Evolutionary conservation across 148 eudicot genomes (phyloP).

Genomic region (Rhododendron mucronatum): DNA sequence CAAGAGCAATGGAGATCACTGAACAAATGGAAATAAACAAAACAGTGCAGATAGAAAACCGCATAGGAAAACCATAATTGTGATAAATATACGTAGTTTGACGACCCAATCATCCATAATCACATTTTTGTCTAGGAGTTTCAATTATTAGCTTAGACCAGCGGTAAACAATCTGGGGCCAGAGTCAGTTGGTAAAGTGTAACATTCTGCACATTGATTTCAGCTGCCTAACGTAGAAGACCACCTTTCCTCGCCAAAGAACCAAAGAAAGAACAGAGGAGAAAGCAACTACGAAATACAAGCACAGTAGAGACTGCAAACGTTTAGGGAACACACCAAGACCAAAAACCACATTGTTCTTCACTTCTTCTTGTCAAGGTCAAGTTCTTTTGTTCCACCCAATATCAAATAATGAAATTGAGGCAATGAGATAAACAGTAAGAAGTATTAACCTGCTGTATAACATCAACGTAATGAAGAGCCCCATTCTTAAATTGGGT

Average conservation of each 20-base stretch:
- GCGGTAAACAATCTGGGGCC: background rate
- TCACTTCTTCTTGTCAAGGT: background rate
- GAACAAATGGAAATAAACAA: background rate
- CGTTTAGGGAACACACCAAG: background rate
- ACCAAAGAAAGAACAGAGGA: background rate
- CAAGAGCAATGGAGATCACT: background rate
- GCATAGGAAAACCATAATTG: background rate
- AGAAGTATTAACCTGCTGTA: conserved; percentile 36
- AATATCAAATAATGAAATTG: background rate
- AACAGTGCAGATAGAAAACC: background rate
- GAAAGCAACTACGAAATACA: background rate
- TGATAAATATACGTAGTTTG: background rate
- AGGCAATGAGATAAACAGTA: background rate
- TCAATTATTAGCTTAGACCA: background rate
- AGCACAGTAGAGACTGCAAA: background rate
- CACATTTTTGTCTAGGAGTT: background rate
- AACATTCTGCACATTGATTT: background rate
- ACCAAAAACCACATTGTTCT: background rate
- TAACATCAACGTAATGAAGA: conserved; percentile 52
- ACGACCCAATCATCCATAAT: background rate
- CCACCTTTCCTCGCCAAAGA: background rate
- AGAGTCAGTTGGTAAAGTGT: background rate
- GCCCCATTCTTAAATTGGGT: conserved; percentile 68
- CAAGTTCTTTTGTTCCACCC: background rate
- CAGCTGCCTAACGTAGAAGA: background rate